Percentiles rank a stretch among this genome's conserved stretches.
Evolutionary conservation across 805 yeast species (phyloP).

Genomic region (Kazachstania martiniae): DNA sequence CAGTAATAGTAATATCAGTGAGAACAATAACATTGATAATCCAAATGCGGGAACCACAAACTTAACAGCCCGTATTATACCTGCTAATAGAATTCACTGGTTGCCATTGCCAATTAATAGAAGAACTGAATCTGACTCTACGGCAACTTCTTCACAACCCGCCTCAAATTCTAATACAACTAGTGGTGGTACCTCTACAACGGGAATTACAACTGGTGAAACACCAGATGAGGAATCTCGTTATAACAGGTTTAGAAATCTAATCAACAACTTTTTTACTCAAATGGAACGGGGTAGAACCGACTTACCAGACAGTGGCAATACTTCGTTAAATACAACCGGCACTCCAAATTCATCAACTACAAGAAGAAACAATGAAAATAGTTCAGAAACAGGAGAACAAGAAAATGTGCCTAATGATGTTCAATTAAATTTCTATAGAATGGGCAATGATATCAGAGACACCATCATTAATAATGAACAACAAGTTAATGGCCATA

Average conservation of each 20-base stretch:
- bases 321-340: no score
- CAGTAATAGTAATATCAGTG: constrained; percentile 1
- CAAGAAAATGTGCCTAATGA: no score
- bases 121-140: constrained; percentile 1
- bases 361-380: no score
- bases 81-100: no score
- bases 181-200: background rate
- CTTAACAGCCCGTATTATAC: background rate
- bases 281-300: background rate
- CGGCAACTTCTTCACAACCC: background rate
- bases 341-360: no score
- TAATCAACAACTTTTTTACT: constrained; percentile 16
- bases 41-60: background rate
- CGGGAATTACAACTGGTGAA: background rate
- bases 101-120: background rate
- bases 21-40: constrained; percentile 2
- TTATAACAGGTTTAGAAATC: constrained; percentile 17
- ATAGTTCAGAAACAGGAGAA: no score
- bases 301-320: no score
- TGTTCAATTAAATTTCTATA: no score
- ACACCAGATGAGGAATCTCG: constrained; percentile 6
- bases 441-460: background rate
- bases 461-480: constrained; percentile 1
- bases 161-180: constrained; percentile 1
- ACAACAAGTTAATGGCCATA: constrained; percentile 1